A percentile compares a stretch with the other conserved stretches of the same genome.
Conservation (phyloP, 495 filamentous ascomycete genomes). For the Aspergillus affinis region DNA sequence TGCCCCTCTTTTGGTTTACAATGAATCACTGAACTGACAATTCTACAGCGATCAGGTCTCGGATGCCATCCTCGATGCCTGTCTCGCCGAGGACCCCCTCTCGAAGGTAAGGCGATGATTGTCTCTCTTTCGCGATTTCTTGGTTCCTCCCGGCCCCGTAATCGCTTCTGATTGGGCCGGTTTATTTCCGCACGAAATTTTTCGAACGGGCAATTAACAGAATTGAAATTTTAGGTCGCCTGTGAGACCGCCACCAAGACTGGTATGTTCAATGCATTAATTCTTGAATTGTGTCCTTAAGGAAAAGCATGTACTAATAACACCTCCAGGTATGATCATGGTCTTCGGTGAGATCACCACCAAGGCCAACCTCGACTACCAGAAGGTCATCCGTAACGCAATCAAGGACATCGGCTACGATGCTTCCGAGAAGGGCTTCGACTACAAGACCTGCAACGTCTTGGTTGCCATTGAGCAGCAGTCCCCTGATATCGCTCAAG, state of each 20-base stretch:
- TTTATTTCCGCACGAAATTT: constrained; percentile 9
- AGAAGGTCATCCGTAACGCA: constrained; percentile 90
- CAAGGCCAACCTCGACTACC: constrained; percentile 92
- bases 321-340: constrained; percentile 81
- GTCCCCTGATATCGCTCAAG: constrained; percentile 97
- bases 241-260: constrained; percentile 99
- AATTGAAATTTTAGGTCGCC: constrained; percentile 55
- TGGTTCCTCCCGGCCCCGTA: constrained; percentile 1
- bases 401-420: constrained; percentile 99
- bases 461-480: constrained; percentile 99
- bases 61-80: constrained; percentile 98
- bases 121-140: constrained; percentile 4
- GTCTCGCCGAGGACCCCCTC: constrained; percentile 86
- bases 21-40: constrained; percentile 16
- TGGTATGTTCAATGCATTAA: constrained; percentile 44
- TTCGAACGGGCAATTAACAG: constrained; percentile 9
- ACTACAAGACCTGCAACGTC: constrained; percentile 99
- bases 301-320: constrained; percentile 6
- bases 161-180: constrained; percentile 7
- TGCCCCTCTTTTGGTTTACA: constrained; percentile 7
- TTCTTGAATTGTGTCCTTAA: constrained; percentile 10
- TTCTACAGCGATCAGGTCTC: constrained; percentile 83
- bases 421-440: constrained; percentile 94
- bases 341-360: constrained; percentile 99
- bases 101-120: constrained; percentile 65